A percentile compares a stretch with the other conserved stretches of the same genome.
Conservation (phyloP, 192 early-diverging fungal genomes). For the Coemansia sp. region DNA sequence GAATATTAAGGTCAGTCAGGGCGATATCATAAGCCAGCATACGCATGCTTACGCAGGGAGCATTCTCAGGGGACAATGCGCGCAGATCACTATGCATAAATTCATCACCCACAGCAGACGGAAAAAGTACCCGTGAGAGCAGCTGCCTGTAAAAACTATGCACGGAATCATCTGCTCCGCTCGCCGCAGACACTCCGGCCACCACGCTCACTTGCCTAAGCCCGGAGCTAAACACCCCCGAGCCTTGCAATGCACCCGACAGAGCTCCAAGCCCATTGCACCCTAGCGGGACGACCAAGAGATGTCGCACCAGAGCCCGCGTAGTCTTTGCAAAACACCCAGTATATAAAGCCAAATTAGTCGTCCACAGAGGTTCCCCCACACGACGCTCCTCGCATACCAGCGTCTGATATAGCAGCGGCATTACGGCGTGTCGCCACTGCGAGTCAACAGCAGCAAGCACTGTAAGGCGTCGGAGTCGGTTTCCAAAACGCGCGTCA, state of each 20-base stretch:
- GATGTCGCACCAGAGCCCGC: conserved; percentile 3
- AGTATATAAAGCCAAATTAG: neutral
- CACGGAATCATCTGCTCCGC: neutral
- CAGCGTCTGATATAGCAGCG: conserved; percentile 16
- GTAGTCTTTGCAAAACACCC: neutral
- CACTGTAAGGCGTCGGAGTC: neutral
- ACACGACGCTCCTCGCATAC: conserved; percentile 16
- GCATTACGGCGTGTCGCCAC: conserved; percentile 23
- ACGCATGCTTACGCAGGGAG: neutral
- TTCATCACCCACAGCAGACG: neutral
- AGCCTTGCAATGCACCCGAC: neutral
- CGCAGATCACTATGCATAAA: neutral
- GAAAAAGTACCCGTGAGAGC: neutral
- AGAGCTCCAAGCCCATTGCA: neutral
- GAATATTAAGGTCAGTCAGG: neutral
- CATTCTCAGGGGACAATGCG: neutral
- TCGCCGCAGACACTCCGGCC: neutral
- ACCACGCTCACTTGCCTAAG: neutral
- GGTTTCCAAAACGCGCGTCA: neutral
- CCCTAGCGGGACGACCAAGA: neutral
- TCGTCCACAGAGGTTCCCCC: conserved; percentile 9
- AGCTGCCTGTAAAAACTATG: neutral
- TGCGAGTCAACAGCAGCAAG: conserved; percentile 10
- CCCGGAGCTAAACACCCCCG: neutral
- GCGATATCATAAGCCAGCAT: neutral